These are phyloP conservation scores for Hymenoscyphus fraxineus DNA, from an alignment of 2,329 filamentous ascomycete species.

Conservation along the genomic window DNA sequence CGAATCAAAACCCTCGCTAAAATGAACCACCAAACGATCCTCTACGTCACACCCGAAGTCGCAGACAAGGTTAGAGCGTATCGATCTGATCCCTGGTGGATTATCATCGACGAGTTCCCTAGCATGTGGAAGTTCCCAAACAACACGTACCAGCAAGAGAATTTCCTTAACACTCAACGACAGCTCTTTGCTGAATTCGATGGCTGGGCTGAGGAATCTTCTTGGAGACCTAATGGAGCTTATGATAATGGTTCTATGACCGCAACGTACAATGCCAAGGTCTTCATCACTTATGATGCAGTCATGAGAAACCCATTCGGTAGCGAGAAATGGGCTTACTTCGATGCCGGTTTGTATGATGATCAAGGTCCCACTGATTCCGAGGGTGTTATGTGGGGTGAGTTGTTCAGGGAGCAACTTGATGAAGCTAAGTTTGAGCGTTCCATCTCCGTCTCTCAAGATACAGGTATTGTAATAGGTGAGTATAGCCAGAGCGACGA, in stretches of 20 bases:
- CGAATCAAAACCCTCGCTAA: background rate
- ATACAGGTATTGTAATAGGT: slow-evolving; percentile 4
- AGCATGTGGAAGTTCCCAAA: slow-evolving; percentile 9
- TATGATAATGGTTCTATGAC: background rate
- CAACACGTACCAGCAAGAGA: slow-evolving; percentile 2
- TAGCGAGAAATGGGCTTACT: background rate
- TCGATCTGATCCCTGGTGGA: slow-evolving; percentile 1
- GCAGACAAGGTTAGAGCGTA: background rate
- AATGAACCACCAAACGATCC: slow-evolving; percentile 3
- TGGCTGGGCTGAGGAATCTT: background rate
- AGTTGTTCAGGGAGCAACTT: background rate
- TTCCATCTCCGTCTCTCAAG: slow-evolving; percentile 2
- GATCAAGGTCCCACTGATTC: background rate
- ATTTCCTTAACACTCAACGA: background rate
- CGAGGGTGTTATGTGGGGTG: slow-evolving; percentile 3
- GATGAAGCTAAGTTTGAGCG: background rate
- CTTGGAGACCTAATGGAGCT: background rate
- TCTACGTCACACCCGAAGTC: background rate
- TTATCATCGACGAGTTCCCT: slow-evolving; percentile 4
- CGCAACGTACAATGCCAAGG: slow-evolving; percentile 3
- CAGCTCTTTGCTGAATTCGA: slow-evolving; percentile 3
- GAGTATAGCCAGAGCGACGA: slow-evolving; percentile 3
- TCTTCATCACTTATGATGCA: slow-evolving; percentile 9
- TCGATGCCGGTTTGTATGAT: slow-evolving; percentile 5
- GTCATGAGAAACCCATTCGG: slow-evolving; percentile 7